Base-by-base conservation (phyloP, 179 eudicot genomes). In the Silene vulgaris region DNA sequence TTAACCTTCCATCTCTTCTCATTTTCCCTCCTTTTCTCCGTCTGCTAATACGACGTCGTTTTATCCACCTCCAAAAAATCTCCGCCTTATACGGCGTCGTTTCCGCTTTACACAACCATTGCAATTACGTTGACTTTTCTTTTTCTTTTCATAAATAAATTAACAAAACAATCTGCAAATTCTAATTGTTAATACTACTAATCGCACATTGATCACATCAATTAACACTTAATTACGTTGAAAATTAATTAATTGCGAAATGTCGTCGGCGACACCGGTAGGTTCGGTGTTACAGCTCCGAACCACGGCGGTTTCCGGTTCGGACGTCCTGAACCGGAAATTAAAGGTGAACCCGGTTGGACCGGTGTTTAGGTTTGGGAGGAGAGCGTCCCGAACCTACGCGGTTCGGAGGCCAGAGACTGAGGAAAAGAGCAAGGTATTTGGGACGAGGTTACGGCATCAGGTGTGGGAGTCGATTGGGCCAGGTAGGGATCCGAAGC, bases 231-330 rank as follows among this genome's bases (percentile, higher is more conserved):
- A 40, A 40, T 40, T 40, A 40, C 9, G 45, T 0, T 5, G 7
- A 40, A 37, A 40, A 40, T 40, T 35, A 4, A 20, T 43, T 63
- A 19, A 19, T 4, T 28, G 13, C 37, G 75, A 61, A 32, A 80
- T 80, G 84, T 37, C 84, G 78, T 73, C 76, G 20, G 77, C 86
- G 4, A 70, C 82, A 0, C 79, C 81, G 4, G 70, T 88, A 72
- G 85, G 89, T 73, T 82, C 89, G 60, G 77, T 54, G 23, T 8
- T 87, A 20, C 86, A 80, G 57, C 69, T 71, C 52, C 79, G 80
- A 54, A 80, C 59, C 80, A 45, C 75, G 20, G 4, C 52, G 9
- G 60, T 57, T 52, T 52, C 74, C 26, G 73, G 52, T 28, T 30
- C 35, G 73, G 56, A 12, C 48, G 72, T 3, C n/a, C 32, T 20